Base-by-base conservation (phyloP, 768 basidiomycete genomes). In the Hygrocybe coccinea region DNA sequence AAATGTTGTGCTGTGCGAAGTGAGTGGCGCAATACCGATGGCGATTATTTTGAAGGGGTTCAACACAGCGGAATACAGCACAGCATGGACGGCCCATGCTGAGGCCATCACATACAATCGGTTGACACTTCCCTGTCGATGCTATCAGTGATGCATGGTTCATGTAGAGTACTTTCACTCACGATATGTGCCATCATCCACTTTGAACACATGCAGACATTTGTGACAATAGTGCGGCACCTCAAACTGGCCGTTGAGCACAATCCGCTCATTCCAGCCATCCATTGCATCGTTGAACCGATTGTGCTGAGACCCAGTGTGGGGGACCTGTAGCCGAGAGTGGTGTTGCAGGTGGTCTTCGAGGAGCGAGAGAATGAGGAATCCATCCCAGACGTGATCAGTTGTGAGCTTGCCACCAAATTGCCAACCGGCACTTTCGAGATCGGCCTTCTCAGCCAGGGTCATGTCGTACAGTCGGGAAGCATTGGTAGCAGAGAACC, bases 311-410 rank as follows among this genome's bases (percentile, higher is more conserved):
- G 52, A 24, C 10, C 70, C 67, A 6, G 53, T 55, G 54, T 71
- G 66, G 1, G 63, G 65, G 1, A 68, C 63, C 6, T 46, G 33
- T 0, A 73, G 61, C 8, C 46, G 21, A 7, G 22, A 22, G 4
- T 43, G 45, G 1, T 54, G 58, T 0, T 39, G 47, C 1, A 58
- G 4, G 19, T 55, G 35, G 48, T 70, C 64, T 6, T 70, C 59
- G 9, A 73, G 63, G 1, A 71, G 60, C 1, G 65, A 56, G 9
- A 60, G 17, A 4, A 66, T 59, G 14, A 68, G 48, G 46, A 70
- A 73, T 0, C 59, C 63, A 58, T 69, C 65, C 65, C 69, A 72
- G 14, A 72, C 63, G 37, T 72, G 66, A 10, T 69, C 60, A 2
- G 62, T 61, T 0, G 62, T 57, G 1, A 68, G 57, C 36, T 49